Conservation (phyloP, 2,329 filamentous ascomycete genomes). For the Hymenoscyphus fraxineus region DNA sequence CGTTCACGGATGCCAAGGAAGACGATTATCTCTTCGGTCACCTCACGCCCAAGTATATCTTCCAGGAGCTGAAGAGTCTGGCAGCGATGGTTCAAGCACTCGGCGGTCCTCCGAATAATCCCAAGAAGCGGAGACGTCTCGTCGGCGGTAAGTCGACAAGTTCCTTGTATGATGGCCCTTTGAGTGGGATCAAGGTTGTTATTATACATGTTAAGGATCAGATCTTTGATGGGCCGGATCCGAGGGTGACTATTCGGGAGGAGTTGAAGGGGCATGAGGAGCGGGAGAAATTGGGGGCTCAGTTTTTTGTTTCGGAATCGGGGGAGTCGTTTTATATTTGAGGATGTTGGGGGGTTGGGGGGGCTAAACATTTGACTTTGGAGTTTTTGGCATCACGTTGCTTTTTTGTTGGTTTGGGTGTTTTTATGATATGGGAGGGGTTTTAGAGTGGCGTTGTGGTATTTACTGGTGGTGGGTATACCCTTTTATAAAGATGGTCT, state of each 20-base stretch:
- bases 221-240: constrained; percentile 64
- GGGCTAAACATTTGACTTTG: background rate
- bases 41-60: constrained; percentile 75
- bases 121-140: background rate
- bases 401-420: background rate
- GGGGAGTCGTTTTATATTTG: background rate
- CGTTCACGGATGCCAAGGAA: constrained; percentile 76
- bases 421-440: background rate
- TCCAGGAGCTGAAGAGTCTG: constrained; percentile 71
- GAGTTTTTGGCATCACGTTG: background rate
- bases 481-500: background rate
- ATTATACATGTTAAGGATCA: constrained; percentile 94
- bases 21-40: constrained; percentile 84
- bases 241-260: constrained; percentile 62
- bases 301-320: background rate
- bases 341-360: background rate
- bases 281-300: background rate
- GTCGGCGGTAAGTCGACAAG: background rate
- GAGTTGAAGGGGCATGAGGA: constrained; percentile 65
- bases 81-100: constrained; percentile 43
- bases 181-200: constrained; percentile 74
- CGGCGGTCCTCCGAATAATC: constrained; percentile 33
- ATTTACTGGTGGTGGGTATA: background rate
- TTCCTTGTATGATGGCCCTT: constrained; percentile 22
- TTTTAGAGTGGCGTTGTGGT: background rate